Conservation (phyloP, 2,329 filamentous ascomycete species). For the Sarocladiaceae sp. region DNA sequence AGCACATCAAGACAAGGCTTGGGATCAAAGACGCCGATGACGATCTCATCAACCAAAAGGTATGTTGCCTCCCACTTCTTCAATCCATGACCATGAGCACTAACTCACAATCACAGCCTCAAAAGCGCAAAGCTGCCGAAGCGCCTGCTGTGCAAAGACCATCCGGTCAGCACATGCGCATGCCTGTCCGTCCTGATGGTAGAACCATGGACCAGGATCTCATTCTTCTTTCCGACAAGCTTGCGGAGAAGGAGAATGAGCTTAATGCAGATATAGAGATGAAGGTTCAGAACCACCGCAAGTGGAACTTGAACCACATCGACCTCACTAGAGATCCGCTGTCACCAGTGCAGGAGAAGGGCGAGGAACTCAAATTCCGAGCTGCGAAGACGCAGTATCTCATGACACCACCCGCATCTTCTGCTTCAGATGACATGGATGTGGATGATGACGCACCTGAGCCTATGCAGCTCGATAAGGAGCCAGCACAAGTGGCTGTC, state of each 20-base stretch:
- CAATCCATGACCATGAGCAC: constrained; percentile 16
- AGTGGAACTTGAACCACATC: constrained; percentile 87
- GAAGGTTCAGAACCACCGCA: constrained; percentile 81
- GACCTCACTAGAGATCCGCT: constrained; percentile 85
- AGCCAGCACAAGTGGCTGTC: constrained; percentile 12
- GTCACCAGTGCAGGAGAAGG: constrained; percentile 67
- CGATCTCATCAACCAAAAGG: constrained; percentile 91
- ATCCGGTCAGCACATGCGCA: constrained; percentile 61
- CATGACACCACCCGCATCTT: constrained; percentile 59
- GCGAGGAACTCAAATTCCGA: constrained; percentile 60
- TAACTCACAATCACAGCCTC: constrained; percentile 49
- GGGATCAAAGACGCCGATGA: constrained; percentile 92
- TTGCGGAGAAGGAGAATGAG: constrained; percentile 76
- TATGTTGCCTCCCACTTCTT: constrained; percentile 42
- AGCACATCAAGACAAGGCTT: constrained; percentile 82
- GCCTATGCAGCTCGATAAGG: constrained; percentile 35
- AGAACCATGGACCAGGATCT: constrained; percentile 75
- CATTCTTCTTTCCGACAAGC: constrained; percentile 68
- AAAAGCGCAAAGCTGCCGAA: constrained; percentile 65
- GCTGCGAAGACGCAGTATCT: constrained; percentile 68
- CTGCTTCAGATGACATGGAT: constrained; percentile 52
- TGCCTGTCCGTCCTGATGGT: constrained; percentile 66
- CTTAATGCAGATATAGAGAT: constrained; percentile 79
- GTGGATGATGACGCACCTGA: constrained; percentile 45
- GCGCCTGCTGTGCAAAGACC: constrained; percentile 57